phyloP scores from a whole-genome alignment of 345 rosid species.

The Zanthoxylum bungeanum region DNA sequence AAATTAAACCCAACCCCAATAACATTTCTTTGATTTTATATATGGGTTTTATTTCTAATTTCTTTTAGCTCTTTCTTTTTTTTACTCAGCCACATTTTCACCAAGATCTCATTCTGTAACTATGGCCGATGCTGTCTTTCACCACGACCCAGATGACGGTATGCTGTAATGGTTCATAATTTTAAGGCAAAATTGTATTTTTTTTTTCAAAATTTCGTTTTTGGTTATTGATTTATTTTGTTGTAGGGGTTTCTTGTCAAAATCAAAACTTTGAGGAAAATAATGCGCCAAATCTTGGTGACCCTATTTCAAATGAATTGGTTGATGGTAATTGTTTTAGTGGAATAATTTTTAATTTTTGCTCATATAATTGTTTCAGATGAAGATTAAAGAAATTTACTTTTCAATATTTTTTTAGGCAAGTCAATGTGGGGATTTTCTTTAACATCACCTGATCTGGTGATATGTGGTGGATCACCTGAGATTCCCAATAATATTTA shows the following conservation, averaged over 20 bases:
- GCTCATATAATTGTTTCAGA: background rate
- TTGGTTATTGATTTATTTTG: background rate
- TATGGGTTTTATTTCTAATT: slow-evolving; percentile 8
- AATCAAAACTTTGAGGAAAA: slow-evolving; percentile 7
- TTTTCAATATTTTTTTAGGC: slow-evolving; percentile 34
- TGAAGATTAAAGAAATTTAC: background rate
- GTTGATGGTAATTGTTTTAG: slow-evolving; percentile 14
- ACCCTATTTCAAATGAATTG: slow-evolving; percentile 7
- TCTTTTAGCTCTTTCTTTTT: background rate
- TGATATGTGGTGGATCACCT: slow-evolving; percentile 67
- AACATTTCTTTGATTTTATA: background rate
- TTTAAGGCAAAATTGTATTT: background rate
- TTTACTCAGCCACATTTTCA: background rate
- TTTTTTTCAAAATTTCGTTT: background rate
- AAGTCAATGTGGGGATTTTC: slow-evolving; percentile 59
- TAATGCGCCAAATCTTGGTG: background rate
- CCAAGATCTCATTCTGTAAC: slow-evolving; percentile 13
- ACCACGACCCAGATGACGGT: slow-evolving; percentile 27
- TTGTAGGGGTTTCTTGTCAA: slow-evolving; percentile 14
- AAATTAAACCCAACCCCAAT: background rate
- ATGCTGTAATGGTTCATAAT: background rate
- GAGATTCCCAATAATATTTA: slow-evolving; percentile 37
- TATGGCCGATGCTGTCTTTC: slow-evolving; percentile 40
- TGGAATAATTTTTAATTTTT: background rate
- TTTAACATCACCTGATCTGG: slow-evolving; percentile 70